These are phyloP conservation scores for Cyclaneusma minus DNA, from an alignment of 2,329 filamentous ascomycete genomes.

Conservation along the genomic window DNA sequence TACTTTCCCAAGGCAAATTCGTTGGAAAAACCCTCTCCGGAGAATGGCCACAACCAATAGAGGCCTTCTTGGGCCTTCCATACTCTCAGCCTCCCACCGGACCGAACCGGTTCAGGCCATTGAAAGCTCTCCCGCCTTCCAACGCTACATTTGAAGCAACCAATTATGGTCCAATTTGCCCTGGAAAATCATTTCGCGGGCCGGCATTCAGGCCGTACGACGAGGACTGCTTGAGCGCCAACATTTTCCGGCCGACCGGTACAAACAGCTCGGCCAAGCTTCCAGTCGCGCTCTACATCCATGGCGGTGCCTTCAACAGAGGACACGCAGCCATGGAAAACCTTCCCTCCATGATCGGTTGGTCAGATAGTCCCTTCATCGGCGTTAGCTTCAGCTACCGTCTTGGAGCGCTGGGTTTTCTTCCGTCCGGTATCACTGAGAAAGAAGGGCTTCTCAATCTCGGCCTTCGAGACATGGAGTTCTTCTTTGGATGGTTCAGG, in stretches of 20 bases:
- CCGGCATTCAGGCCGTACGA: conserved; percentile 11
- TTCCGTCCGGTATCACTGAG: conserved; percentile 36
- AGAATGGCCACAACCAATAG: conserved; percentile 17
- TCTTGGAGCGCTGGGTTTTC: conserved; percentile 53
- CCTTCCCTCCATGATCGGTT: conserved; percentile 44
- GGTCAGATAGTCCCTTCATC: conserved; percentile 34
- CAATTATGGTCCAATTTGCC: conserved; percentile 24
- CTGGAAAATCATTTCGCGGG: conserved; percentile 15
- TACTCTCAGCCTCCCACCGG: conserved; percentile 30
- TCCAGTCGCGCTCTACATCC: conserved; percentile 41
- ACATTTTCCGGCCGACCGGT: conserved; percentile 24
- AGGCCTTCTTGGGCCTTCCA: conserved; percentile 29
- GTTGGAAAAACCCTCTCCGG: conserved; percentile 18
- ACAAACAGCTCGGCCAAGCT: conserved; percentile 14
- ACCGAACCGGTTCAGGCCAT: conserved; percentile 26
- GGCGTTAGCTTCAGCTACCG: conserved; percentile 47
- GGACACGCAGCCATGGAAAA: conserved; percentile 34
- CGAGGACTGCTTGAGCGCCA: conserved; percentile 36
- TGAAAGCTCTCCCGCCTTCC: conserved; percentile 15
- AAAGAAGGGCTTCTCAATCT: conserved; percentile 42
- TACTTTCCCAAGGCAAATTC: conserved; percentile 15
- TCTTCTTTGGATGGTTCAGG: conserved; percentile 41
- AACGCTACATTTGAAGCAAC: conserved; percentile 18
- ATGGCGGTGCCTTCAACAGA: conserved; percentile 44
- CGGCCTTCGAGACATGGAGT: conserved; percentile 44